phyloP scores from a whole-genome alignment of 495 filamentous ascomycete species.

The Tuber borchii region DNA sequence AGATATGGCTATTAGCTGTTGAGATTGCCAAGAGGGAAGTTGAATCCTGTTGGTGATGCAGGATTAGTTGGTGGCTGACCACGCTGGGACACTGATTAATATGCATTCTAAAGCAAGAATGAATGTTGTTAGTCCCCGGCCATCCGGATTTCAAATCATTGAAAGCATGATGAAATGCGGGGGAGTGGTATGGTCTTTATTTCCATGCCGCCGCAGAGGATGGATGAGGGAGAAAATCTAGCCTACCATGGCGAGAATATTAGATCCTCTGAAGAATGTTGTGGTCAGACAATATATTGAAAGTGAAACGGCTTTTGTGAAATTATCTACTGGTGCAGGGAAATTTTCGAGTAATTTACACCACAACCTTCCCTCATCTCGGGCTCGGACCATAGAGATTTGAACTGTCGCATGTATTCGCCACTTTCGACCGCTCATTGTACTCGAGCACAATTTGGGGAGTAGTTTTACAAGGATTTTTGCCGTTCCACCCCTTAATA shows the following conservation, averaged over 20 bases:
- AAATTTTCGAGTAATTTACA: neutral
- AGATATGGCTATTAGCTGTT: too few relatives aligned
- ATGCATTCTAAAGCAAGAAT: too few relatives aligned
- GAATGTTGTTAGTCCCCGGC: too few relatives aligned
- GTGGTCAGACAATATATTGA: neutral
- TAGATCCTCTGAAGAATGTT: neutral
- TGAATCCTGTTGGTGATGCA: too few relatives aligned
- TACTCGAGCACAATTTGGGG: constrained; percentile 14
- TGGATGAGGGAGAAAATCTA: neutral
- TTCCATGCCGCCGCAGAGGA: too few relatives aligned
- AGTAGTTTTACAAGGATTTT: constrained; percentile 21
- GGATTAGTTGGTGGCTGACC: too few relatives aligned
- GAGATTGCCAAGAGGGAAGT: too few relatives aligned
- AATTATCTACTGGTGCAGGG: neutral
- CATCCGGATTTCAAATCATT: neutral
- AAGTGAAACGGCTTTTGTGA: neutral
- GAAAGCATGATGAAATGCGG: neutral
- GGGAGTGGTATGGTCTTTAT: too few relatives aligned
- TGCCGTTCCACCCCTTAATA: constrained; percentile 32
- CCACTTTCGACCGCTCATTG: constrained; percentile 19
- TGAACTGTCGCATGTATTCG: constrained; percentile 24
- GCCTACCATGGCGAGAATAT: neutral
- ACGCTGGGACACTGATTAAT: too few relatives aligned
- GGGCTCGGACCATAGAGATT: constrained; percentile 24
- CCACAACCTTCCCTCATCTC: neutral